These are phyloP conservation scores for Geoglossum cookeanum DNA, from an alignment of 2,329 filamentous ascomycete species.

Conservation along the genomic window DNA sequence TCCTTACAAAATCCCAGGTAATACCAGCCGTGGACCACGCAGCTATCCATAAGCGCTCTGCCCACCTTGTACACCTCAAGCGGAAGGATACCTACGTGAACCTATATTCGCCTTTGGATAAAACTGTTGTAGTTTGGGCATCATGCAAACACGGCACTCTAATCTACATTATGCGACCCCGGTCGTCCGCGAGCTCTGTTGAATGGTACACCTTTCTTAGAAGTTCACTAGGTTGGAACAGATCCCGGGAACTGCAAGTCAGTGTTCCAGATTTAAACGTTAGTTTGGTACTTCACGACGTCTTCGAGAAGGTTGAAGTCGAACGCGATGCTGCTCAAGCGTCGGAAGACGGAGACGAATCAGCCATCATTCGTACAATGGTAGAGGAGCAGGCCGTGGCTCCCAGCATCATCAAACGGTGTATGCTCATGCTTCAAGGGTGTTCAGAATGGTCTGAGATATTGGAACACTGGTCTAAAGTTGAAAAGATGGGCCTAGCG, in stretches of 20 bases:
- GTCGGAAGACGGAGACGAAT: constrained; percentile 26
- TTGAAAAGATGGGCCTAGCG: constrained; percentile 41
- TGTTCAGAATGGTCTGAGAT: constrained; percentile 40
- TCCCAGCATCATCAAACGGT: constrained; percentile 34
- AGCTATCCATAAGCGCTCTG: constrained; percentile 33
- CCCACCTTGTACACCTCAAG: constrained; percentile 37
- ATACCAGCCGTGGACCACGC: constrained; percentile 39
- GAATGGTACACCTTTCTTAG: constrained; percentile 52
- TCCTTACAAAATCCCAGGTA: constrained; percentile 19
- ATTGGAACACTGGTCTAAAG: constrained; percentile 36
- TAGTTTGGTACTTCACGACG: constrained; percentile 37
- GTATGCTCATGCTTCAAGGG: constrained; percentile 37
- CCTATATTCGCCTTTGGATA: constrained; percentile 46
- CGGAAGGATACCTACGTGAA: constrained; percentile 36
- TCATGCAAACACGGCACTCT: constrained; percentile 32
- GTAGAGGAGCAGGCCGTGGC: constrained; percentile 36
- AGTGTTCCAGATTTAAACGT: constrained; percentile 44
- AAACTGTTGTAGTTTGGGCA: constrained; percentile 44
- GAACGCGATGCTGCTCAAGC: constrained; percentile 23
- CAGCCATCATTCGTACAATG: constrained; percentile 25
- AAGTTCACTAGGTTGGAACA: constrained; percentile 37
- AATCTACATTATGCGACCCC: constrained; percentile 43
- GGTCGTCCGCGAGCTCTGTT: constrained; percentile 39
- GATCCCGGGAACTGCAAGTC: constrained; percentile 36
- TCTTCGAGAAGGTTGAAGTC: constrained; percentile 34